phyloP scores from a whole-genome alignment of 2,329 filamentous ascomycete species.

The Epichloe baconii region DNA sequence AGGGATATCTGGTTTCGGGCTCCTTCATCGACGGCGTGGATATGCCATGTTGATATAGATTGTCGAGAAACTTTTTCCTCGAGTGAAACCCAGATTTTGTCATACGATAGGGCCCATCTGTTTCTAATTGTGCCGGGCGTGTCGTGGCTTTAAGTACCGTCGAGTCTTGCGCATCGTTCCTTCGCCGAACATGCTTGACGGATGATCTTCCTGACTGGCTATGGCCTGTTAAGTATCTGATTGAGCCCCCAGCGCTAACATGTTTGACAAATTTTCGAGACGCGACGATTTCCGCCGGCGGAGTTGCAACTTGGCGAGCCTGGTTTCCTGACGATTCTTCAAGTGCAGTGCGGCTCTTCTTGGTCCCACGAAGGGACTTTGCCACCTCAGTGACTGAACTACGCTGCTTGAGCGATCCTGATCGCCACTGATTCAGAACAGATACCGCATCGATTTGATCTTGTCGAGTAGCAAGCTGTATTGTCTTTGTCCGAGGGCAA shows the following conservation, averaged over 20 bases:
- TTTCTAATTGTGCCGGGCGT: constrained; percentile 45
- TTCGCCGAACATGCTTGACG: not conserved
- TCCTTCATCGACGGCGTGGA: not conserved
- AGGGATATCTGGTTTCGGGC: not conserved
- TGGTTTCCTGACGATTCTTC: constrained; percentile 13
- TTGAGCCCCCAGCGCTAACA: constrained; percentile 13
- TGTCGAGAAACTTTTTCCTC: constrained; percentile 42
- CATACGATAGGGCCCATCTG: constrained; percentile 22
- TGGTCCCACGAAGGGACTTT: constrained; percentile 5
- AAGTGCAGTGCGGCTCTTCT: constrained; percentile 6
- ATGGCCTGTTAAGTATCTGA: constrained; percentile 12
- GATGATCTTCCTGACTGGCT: not conserved
- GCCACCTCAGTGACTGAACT: constrained; percentile 17
- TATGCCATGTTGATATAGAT: constrained; percentile 31
- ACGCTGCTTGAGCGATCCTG: constrained; percentile 35
- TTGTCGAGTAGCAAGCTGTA: constrained; percentile 45
- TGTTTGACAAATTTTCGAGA: constrained; percentile 18
- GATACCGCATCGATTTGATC: constrained; percentile 46
- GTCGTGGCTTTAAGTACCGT: not conserved
- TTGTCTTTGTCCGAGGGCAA: constrained; percentile 41
- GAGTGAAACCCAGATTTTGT: constrained; percentile 30
- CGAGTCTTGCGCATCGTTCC: not conserved
- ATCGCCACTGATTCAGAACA: constrained; percentile 41
- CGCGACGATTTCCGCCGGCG: not conserved
- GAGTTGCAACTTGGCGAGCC: not conserved